Conservation (phyloP, 2,329 filamentous ascomycete species). For the Fusarium pseudocircinatum region DNA sequence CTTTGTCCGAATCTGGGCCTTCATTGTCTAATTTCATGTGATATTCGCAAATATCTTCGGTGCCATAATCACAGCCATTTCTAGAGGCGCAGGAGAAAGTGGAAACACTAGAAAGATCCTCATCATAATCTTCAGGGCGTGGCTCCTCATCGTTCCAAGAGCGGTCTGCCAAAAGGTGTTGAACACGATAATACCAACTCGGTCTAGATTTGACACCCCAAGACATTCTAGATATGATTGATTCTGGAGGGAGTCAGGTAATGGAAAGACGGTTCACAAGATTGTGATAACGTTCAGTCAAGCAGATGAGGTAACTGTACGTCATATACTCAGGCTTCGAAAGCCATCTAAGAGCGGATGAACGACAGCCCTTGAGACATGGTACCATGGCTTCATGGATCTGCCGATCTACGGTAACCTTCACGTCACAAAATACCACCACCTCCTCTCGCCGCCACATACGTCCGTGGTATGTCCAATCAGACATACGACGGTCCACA, state of each 20-base stretch:
- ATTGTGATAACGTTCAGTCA: no score
- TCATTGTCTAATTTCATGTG: fast-evolving
- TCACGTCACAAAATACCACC: no score
- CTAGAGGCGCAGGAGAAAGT: neutral
- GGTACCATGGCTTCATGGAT: no score
- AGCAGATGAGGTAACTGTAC: no score
- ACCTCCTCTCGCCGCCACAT: no score
- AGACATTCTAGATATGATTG: neutral
- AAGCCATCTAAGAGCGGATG: no score
- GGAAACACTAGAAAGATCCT: neutral
- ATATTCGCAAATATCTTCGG: neutral
- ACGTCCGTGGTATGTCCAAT: neutral
- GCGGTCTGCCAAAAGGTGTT: neutral
- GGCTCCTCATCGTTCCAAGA: neutral
- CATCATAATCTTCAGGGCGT: neutral
- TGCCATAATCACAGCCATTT: neutral
- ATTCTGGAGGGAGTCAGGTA: neutral
- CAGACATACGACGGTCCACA: fast-evolving
- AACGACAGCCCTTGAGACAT: neutral
- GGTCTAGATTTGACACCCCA: neutral
- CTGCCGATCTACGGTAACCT: neutral
- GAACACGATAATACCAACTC: neutral
- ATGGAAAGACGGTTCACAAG: neutral
- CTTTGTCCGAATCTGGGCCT: neutral
- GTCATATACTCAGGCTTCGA: neutral